Conservation (phyloP, 257 asterid species). For the Nicotiana otophora region DNA sequence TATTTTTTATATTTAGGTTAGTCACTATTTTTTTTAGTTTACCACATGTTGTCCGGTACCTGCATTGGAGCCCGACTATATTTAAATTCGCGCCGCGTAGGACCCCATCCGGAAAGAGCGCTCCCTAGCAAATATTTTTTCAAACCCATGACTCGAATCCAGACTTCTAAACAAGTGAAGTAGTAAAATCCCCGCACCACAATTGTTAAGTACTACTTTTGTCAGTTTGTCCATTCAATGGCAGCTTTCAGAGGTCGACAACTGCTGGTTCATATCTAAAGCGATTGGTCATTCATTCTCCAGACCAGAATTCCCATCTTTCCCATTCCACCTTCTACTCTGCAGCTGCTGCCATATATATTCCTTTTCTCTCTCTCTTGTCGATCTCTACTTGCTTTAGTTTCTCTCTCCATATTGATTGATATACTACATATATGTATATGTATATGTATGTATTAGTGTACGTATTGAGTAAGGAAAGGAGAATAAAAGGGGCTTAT, state of each 20-base stretch:
- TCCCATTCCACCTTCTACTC: neutral
- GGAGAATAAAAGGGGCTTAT: slow-evolving; percentile 10
- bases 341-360: neutral
- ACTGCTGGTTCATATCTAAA: neutral
- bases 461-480: neutral
- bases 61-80: too few species aligned
- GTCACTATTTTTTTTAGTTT: too few species aligned
- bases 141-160: too few species aligned
- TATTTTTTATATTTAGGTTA: too few species aligned
- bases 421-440: too few species aligned
- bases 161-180: too few species aligned
- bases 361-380: neutral
- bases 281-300: slow-evolving; percentile 16
- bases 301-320: neutral
- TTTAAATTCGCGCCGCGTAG: too few species aligned
- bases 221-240: slow-evolving; percentile 36
- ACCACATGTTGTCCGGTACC: too few species aligned
- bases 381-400: neutral
- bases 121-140: too few species aligned
- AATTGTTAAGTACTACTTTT: neutral
- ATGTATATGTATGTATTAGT: too few species aligned
- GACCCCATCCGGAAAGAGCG: too few species aligned
- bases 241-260: slow-evolving; percentile 56
- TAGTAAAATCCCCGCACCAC: too few species aligned
- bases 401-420: neutral